Conservation (phyloP, 257 asterid genomes). For the Prunella vulgaris region DNA sequence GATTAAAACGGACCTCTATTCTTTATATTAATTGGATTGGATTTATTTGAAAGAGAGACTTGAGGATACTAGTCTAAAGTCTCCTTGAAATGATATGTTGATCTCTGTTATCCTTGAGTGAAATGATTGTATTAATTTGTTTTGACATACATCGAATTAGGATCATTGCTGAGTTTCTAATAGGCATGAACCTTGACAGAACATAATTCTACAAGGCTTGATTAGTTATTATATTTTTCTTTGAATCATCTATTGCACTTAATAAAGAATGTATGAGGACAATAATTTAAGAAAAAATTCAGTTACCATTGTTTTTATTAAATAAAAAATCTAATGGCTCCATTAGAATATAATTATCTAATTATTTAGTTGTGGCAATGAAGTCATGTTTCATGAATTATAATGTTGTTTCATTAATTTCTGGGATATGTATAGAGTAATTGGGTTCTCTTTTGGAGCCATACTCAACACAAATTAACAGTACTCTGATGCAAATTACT, state of each 20-base stretch:
- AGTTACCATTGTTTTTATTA: neutral
- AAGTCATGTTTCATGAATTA: neutral
- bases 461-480: neutral
- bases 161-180: slow-evolving; percentile 12
- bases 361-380: neutral
- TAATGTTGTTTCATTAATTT: neutral
- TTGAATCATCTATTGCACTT: neutral
- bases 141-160: neutral
- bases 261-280: neutral
- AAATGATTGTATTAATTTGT: neutral
- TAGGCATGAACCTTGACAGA: neutral
- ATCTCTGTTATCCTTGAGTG: neutral
- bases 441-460: neutral
- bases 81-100: neutral
- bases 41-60: neutral
- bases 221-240: neutral
- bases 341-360: neutral
- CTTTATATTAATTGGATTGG: neutral
- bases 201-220: neutral
- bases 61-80: neutral
- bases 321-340: neutral
- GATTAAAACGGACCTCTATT: neutral
- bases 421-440: neutral
- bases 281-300: neutral
- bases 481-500: neutral